Evolutionary conservation across 352 stramenopile species (phyloP).

Genomic region (Phytophthora sp.): DNA sequence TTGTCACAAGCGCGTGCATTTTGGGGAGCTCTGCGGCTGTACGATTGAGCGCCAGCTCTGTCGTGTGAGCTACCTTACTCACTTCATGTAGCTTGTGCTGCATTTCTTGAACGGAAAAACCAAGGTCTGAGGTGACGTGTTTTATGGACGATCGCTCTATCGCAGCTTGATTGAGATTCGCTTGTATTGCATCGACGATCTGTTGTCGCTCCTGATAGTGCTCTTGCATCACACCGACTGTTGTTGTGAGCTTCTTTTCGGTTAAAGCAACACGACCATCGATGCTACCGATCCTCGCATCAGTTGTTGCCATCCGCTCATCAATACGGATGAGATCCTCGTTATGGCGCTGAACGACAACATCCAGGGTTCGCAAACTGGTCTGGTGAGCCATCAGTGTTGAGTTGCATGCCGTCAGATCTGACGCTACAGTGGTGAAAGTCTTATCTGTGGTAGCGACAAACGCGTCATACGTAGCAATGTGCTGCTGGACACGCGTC

Average conservation of each 20-base stretch:
- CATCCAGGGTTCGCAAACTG: slow-evolving; percentile 37
- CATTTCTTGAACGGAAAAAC: slow-evolving; percentile 50
- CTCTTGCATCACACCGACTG: slow-evolving; percentile 43
- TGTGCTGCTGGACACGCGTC: slow-evolving; percentile 12
- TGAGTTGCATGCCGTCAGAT: slow-evolving; percentile 36
- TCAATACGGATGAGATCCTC: slow-evolving; percentile 39
- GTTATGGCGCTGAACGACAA: slow-evolving; percentile 26
- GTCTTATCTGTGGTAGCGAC: slow-evolving; percentile 36
- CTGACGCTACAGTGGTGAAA: slow-evolving; percentile 30
- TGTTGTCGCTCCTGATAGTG: slow-evolving; percentile 52
- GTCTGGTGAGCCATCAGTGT: slow-evolving; percentile 41
- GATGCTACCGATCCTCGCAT: slow-evolving; percentile 42
- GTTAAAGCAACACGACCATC: slow-evolving; percentile 43
- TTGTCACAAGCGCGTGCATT: slow-evolving; percentile 45
- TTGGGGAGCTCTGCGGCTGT: slow-evolving; percentile 60
- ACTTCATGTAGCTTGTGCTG: slow-evolving; percentile 60
- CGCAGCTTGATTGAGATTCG: slow-evolving; percentile 34
- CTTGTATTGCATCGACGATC: slow-evolving; percentile 30
- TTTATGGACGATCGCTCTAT: slow-evolving; percentile 51
- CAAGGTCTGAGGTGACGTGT: slow-evolving; percentile 35
- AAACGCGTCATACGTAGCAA: slow-evolving; percentile 31
- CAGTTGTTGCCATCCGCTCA: slow-evolving; percentile 34
- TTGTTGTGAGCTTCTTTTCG: slow-evolving; percentile 53
- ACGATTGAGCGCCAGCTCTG: slow-evolving; percentile 45
- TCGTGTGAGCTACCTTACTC: slow-evolving; percentile 43